phyloP scores from a whole-genome alignment of 2,329 filamentous ascomycete species.

The Fusarium algeriense region DNA sequence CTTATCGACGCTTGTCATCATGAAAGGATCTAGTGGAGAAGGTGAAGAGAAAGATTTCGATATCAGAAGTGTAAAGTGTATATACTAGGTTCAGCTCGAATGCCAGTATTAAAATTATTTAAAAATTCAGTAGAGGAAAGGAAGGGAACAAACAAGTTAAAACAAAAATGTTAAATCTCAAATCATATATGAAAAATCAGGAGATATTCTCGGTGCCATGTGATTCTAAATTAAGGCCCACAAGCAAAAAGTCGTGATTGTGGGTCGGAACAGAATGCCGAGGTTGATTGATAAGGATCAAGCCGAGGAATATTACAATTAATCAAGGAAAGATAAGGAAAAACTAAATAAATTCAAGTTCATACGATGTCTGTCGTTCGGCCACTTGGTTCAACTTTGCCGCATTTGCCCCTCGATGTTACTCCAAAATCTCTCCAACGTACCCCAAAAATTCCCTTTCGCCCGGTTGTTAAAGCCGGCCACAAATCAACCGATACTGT shows the following conservation, averaged over 20 bases:
- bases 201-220: constrained; percentile 1
- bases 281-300: background rate
- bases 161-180: background rate
- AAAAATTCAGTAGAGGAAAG: too few relatives aligned
- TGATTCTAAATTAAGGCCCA: constrained; percentile 5
- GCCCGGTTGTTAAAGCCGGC: background rate
- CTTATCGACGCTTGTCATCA: background rate
- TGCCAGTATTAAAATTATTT: rapidly evolving
- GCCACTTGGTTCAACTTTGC: background rate
- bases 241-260: constrained; percentile 1
- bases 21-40: background rate
- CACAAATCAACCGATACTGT: background rate
- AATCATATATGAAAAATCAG: background rate
- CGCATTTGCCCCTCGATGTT: background rate
- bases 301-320: background rate
- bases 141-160: background rate
- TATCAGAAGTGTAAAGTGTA: background rate
- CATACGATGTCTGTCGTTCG: background rate
- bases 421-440: background rate
- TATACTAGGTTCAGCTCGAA: rapidly evolving
- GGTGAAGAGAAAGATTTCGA: background rate
- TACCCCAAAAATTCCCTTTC: background rate
- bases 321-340: background rate
- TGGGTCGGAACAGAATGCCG: background rate
- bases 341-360: background rate